Conservation (phyloP, 2,329 filamentous ascomycete genomes). For the Epichloe hybrida region DNA sequence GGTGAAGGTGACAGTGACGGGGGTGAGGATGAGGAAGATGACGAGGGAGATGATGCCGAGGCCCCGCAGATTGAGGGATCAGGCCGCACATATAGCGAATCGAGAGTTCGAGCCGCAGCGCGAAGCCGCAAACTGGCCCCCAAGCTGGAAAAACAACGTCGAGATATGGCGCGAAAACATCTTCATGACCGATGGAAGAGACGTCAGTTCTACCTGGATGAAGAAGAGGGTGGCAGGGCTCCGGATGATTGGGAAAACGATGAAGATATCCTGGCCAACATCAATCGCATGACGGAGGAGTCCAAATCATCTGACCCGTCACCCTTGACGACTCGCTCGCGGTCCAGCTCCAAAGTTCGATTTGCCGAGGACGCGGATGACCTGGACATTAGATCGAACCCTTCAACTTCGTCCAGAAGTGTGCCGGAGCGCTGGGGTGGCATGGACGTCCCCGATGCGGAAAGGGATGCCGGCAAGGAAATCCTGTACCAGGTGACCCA, state of each 20-base stretch:
- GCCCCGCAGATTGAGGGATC: conserved; percentile 3
- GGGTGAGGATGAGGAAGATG: conserved; percentile 11
- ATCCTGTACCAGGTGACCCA: conserved; percentile 86
- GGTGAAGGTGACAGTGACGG: conserved; percentile 7
- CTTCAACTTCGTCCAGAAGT: conserved; percentile 58
- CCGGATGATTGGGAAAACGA: conserved; percentile 51
- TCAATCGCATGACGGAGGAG: conserved; percentile 20
- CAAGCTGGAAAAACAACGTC: conserved; percentile 25
- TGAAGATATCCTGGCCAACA: conserved; percentile 38
- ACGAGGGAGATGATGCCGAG: conserved; percentile 12
- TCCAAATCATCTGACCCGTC: conserved; percentile 27
- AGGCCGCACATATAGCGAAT: conserved; percentile 24
- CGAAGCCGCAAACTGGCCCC: conserved; percentile 23
- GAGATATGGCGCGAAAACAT: conserved; percentile 33
- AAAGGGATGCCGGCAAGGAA: conserved; percentile 73
- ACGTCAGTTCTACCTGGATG: conserved; percentile 69
- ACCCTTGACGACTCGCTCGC: conserved; percentile 26
- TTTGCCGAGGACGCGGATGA: conserved; percentile 62
- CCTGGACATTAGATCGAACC: conserved; percentile 56
- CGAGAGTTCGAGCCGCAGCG: conserved; percentile 23
- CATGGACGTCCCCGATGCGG: conserved; percentile 65
- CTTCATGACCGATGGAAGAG: conserved; percentile 63
- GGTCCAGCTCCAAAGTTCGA: conserved; percentile 66
- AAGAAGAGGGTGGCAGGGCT: conserved; percentile 62
- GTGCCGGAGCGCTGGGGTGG: conserved; percentile 64